Conservation (phyloP, 2,329 filamentous ascomycete species). For the Hypoxylon sp. region DNA sequence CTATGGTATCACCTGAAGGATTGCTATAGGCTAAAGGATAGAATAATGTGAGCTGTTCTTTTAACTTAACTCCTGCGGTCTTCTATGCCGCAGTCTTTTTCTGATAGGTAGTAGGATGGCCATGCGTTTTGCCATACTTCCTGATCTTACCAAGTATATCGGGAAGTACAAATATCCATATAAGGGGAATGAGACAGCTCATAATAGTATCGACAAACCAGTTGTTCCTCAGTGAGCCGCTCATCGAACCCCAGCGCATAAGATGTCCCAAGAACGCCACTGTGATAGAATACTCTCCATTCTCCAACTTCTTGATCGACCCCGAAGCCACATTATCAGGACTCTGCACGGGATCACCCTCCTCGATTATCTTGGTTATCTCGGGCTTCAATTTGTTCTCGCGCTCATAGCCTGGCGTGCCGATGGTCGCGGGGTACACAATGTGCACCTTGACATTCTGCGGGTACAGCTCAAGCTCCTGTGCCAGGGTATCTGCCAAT, state of each 20-base stretch:
- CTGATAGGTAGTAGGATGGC: conserved; percentile 62
- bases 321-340: conserved; percentile 78
- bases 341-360: conserved; percentile 80
- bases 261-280: conserved; percentile 76
- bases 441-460: conserved; percentile 82
- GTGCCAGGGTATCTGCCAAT: conserved; percentile 81
- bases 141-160: conserved; percentile 67
- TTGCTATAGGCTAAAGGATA: too few species aligned
- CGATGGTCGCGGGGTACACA: conserved; percentile 85
- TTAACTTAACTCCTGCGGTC: conserved; percentile 2
- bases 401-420: conserved; percentile 74
- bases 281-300: conserved; percentile 80
- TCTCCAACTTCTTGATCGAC: conserved; percentile 78
- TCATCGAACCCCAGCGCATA: conserved; percentile 71
- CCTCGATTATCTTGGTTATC: conserved; percentile 81
- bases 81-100: conserved; percentile 45
- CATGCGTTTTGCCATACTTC: conserved; percentile 64
- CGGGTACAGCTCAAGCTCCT: conserved; percentile 88
- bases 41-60: too few species aligned
- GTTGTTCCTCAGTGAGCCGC: conserved; percentile 65
- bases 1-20: too few species aligned
- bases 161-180: conserved; percentile 66
- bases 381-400: conserved; percentile 84
- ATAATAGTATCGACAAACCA: conserved; percentile 68
- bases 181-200: conserved; percentile 60